These are phyloP conservation scores for Podaxis pistillaris DNA, from an alignment of 768 basidiomycete genomes.

Conservation along the genomic window DNA sequence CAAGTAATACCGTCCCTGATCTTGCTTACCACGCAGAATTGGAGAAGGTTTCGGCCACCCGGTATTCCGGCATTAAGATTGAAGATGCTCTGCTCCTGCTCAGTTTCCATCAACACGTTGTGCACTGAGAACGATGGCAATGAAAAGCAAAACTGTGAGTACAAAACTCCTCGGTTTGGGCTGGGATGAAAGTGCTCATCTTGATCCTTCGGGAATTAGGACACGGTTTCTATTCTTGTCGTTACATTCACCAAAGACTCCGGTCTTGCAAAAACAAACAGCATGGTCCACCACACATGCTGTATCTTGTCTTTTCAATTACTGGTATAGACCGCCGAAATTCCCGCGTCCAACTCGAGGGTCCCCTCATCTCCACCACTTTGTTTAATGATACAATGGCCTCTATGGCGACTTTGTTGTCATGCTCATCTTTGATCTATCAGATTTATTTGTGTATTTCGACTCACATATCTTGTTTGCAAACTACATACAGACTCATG, in stretches of 20 bases:
- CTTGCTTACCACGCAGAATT: constrained; percentile 40
- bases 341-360: constrained; percentile 4
- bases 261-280: not conserved
- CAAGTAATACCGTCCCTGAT: constrained; percentile 24
- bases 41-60: constrained; percentile 44
- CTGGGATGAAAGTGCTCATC: not conserved
- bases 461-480: not conserved
- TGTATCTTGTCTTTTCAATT: not conserved
- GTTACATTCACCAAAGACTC: not conserved
- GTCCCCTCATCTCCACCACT: not conserved
- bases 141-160: constrained; percentile 3
- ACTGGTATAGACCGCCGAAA: not conserved
- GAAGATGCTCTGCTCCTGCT: constrained; percentile 76
- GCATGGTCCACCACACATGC: not conserved
- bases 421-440: not conserved
- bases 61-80: constrained; percentile 56
- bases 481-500: not conserved
- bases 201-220: not conserved
- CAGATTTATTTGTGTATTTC: not conserved
- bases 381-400: constrained; percentile 5
- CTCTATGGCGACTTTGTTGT: not conserved
- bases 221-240: not conserved
- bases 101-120: constrained; percentile 63
- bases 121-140: not conserved
- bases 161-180: not conserved